These are phyloP conservation scores for Sungouiella blattae DNA, from an alignment of 805 yeast genomes.

Conservation along the genomic window DNA sequence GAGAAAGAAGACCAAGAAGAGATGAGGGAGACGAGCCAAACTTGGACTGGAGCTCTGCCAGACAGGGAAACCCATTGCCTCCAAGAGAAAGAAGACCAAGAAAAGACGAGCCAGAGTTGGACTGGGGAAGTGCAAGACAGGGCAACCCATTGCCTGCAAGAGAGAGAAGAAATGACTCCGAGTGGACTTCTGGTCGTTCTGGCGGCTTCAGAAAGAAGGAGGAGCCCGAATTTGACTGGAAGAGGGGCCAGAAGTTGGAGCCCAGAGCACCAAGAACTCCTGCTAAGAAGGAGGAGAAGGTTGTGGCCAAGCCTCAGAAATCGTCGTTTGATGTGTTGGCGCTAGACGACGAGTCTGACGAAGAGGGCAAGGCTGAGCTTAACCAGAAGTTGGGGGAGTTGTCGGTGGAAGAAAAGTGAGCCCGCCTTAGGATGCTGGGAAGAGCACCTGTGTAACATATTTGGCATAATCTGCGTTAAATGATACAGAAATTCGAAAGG, in stretches of 20 bases:
- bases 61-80: conserved; percentile 13
- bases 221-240: conserved; percentile 35
- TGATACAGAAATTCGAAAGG: too few relatives aligned
- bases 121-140: conserved; percentile 28
- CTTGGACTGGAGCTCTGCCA: conserved; percentile 36
- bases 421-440: conserved; percentile 9
- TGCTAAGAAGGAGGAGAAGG: conserved; percentile 8
- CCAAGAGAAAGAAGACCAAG: conserved; percentile 21
- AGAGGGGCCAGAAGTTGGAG: conserved; percentile 33
- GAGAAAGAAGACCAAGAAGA: conserved; percentile 26
- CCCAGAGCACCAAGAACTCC: conserved; percentile 9
- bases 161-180: conserved; percentile 24
- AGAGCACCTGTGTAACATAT: conserved; percentile 6
- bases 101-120: conserved; percentile 31
- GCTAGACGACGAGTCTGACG: conserved; percentile 12
- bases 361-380: conserved; percentile 14
- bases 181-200: conserved; percentile 21
- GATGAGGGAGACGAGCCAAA: conserved; percentile 8
- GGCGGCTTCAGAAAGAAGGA: conserved; percentile 20
- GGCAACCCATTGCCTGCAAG: conserved; percentile 32
- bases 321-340: conserved; percentile 18
- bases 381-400: conserved; percentile 11
- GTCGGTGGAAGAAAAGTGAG: conserved; percentile 8
- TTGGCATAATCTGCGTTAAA: too few relatives aligned
- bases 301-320: conserved; percentile 14